phyloP scores from a whole-genome alignment of 2,329 filamentous ascomycete species.

The Paramyrothecium roridum region DNA sequence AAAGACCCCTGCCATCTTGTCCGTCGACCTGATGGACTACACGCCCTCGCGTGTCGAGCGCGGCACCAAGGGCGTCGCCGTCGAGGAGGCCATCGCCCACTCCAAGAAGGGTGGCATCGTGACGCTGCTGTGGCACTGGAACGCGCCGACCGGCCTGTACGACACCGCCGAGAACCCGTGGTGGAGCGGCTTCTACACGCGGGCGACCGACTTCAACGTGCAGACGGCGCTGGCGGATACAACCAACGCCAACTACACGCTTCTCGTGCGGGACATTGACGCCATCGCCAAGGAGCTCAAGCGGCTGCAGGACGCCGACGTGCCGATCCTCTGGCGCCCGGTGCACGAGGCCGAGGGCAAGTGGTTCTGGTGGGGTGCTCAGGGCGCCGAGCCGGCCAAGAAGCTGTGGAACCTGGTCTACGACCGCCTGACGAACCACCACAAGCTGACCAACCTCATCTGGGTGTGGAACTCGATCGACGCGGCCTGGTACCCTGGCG shows the following conservation, averaged over 20 bases:
- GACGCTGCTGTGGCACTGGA: slow-evolving; percentile 48
- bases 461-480: slow-evolving; percentile 48
- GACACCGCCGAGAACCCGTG: slow-evolving; percentile 41
- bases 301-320: slow-evolving; percentile 36
- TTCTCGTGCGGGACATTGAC: slow-evolving; percentile 44
- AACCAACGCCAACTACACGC: slow-evolving; percentile 41
- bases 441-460: slow-evolving; percentile 42
- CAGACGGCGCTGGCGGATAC: slow-evolving; percentile 35
- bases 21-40: slow-evolving; percentile 47
- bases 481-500: slow-evolving; percentile 44
- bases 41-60: slow-evolving; percentile 39
- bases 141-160: slow-evolving; percentile 41
- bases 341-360: slow-evolving; percentile 47
- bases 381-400: slow-evolving; percentile 41
- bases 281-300: slow-evolving; percentile 43
- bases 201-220: slow-evolving; percentile 46
- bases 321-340: slow-evolving; percentile 44
- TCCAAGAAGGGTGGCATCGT: slow-evolving; percentile 40
- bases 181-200: slow-evolving; percentile 48
- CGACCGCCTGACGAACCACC: slow-evolving; percentile 38
- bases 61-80: slow-evolving; percentile 35
- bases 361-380: slow-evolving; percentile 53
- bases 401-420: slow-evolving; percentile 40
- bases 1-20: slow-evolving; percentile 43
- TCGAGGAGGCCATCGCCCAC: slow-evolving; percentile 44